These are phyloP conservation scores for Sindora glabra DNA, from an alignment of 306 rosid species.

Conservation along the genomic window DNA sequence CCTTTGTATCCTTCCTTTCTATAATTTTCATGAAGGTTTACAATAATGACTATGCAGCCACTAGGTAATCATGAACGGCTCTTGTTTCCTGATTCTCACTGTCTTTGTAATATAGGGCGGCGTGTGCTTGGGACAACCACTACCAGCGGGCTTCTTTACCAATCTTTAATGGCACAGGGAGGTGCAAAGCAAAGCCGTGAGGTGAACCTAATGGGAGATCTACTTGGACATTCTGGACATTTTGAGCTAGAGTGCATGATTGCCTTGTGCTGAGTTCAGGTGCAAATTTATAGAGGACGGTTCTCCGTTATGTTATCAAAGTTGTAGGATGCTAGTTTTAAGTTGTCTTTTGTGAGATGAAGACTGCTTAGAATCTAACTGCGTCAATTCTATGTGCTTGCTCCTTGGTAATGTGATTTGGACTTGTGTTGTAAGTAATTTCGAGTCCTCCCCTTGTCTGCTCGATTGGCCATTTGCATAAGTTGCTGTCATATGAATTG, in stretches of 20 bases:
- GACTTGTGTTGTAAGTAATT: conserved; percentile 18
- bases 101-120: no score
- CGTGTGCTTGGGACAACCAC: conserved; percentile 40
- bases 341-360: conserved; percentile 24
- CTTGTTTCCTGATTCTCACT: no score
- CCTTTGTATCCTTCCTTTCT: no score
- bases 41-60: no score
- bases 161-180: conserved; percentile 8
- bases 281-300: conserved; percentile 34
- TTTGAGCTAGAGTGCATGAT: conserved; percentile 29
- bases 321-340: conserved; percentile 22
- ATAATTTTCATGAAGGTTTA: no score
- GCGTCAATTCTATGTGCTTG: conserved; percentile 13
- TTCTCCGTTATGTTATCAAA: conserved; percentile 25
- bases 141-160: conserved; percentile 2
- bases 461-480: neutral
- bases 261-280: conserved; percentile 26
- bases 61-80: no score
- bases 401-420: conserved; percentile 21
- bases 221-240: conserved; percentile 24
- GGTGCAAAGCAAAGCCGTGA: conserved; percentile 24
- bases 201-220: conserved; percentile 26
- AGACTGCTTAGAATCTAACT: conserved; percentile 23
- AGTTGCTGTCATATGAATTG: neutral
- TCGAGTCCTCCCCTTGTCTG: neutral